Percentiles rank a stretch among this genome's conserved stretches.
Evolutionary conservation across 345 rosid species (phyloP).

Genomic region (Eucalyptus tenuipes): DNA sequence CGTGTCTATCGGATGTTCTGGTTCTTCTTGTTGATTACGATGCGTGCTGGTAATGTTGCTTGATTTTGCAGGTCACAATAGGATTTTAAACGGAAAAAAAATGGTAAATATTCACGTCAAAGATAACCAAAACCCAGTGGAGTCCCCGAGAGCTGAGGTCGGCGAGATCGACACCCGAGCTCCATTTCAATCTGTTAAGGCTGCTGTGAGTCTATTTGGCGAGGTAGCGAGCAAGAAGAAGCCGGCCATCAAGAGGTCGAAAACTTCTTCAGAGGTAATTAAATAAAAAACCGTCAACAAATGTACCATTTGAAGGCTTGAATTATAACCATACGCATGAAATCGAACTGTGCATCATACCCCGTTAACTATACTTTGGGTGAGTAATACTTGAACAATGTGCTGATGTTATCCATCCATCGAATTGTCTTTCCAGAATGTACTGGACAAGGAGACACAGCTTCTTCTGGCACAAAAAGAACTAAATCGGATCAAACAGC

Average conservation of each 20-base stretch:
- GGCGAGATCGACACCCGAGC: slow-evolving; percentile 96
- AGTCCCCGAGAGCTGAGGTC: slow-evolving; percentile 58
- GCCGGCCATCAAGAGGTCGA: slow-evolving; percentile 4
- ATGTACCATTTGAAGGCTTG: not conserved
- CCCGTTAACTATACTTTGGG: not conserved
- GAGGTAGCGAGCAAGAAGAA: slow-evolving; percentile 41
- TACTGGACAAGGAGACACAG: slow-evolving; percentile 11
- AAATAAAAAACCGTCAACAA: not conserved
- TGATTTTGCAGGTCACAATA: not conserved
- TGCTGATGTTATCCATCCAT: not conserved
- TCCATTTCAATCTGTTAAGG: slow-evolving; percentile 88
- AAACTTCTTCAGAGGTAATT: slow-evolving; percentile 23
- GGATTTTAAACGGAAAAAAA: not conserved
- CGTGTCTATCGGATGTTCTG: not conserved
- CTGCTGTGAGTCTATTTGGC: slow-evolving; percentile 82
- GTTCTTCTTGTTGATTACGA: not conserved
- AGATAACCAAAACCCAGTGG: not conserved
- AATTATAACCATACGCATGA: not conserved
- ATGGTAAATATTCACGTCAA: slow-evolving; percentile 36
- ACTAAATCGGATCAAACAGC: not conserved
- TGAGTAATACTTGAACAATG: not conserved
- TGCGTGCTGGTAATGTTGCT: not conserved
- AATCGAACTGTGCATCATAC: not conserved
- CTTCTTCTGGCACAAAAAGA: slow-evolving; percentile 5
- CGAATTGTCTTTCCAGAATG: slow-evolving; percentile 6